Conservation (phyloP, 495 filamentous ascomycete species). For the Evernia prunastri region DNA sequence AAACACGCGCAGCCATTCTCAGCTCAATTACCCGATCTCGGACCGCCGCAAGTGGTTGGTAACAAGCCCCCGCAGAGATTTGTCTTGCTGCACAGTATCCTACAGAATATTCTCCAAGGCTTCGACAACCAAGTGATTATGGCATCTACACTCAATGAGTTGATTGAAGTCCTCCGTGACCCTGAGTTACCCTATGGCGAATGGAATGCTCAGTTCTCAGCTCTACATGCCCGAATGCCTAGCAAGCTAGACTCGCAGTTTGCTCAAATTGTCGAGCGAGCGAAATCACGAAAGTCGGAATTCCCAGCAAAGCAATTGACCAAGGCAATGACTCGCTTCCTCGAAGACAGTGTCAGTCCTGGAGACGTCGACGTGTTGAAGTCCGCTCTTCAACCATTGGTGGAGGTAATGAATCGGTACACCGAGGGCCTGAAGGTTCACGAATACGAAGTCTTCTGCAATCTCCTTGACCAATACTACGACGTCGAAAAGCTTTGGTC, state of each 20-base stretch:
- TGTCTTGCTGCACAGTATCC: slow-evolving; percentile 63
- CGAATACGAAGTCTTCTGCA: slow-evolving; percentile 76
- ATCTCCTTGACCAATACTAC: slow-evolving; percentile 71
- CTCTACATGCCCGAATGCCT: slow-evolving; percentile 92
- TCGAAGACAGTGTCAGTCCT: slow-evolving; percentile 74
- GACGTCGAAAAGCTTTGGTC: slow-evolving; percentile 83
- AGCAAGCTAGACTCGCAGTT: slow-evolving; percentile 79
- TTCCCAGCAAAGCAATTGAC: slow-evolving; percentile 86
- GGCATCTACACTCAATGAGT: slow-evolving; percentile 76
- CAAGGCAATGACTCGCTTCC: slow-evolving; percentile 78
- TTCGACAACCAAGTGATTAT: slow-evolving; percentile 98
- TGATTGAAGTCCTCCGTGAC: slow-evolving; percentile 83
- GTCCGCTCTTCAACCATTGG: slow-evolving; percentile 67
- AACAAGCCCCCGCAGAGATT: slow-evolving; percentile 91
- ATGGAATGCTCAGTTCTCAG: slow-evolving; percentile 91
- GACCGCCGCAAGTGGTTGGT: slow-evolving; percentile 76
- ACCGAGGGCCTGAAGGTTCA: slow-evolving; percentile 83
- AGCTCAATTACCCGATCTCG: slow-evolving; percentile 82
- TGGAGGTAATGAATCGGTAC: slow-evolving; percentile 76
- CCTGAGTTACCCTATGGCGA: slow-evolving; percentile 91
- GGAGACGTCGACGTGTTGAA: slow-evolving; percentile 65
- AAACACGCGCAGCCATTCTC: slow-evolving; percentile 97
- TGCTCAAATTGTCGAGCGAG: slow-evolving; percentile 75
- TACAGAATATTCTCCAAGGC: slow-evolving; percentile 84
- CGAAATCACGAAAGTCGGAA: slow-evolving; percentile 66